phyloP scores from a whole-genome alignment of 2,329 filamentous ascomycete genomes.

The Colletotrichum musicola region DNA sequence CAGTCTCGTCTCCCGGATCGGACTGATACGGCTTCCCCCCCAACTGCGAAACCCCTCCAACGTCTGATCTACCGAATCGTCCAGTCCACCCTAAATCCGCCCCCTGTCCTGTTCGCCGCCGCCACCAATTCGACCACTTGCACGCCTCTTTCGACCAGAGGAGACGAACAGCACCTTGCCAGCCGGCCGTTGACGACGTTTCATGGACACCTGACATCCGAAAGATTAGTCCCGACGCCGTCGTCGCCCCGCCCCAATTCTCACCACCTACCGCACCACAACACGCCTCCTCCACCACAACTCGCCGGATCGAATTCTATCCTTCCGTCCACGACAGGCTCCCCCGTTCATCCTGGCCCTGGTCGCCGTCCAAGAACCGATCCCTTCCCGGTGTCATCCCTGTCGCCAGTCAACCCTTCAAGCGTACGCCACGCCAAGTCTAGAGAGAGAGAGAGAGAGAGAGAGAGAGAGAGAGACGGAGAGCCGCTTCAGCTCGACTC shows the following conservation, averaged over 20 bases:
- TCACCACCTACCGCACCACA: slow-evolving; percentile 22
- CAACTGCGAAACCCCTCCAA: slow-evolving; percentile 60
- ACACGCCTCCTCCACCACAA: slow-evolving; percentile 19
- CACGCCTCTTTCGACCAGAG: slow-evolving; percentile 3
- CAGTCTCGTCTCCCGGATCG: slow-evolving; percentile 40
- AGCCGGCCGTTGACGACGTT: slow-evolving; percentile 49
- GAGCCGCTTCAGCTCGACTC: slow-evolving; percentile 13
- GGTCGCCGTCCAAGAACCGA: slow-evolving; percentile 26
- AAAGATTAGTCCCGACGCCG: slow-evolving; percentile 37
- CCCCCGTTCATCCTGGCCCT: slow-evolving; percentile 11
- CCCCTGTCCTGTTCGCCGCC: slow-evolving; percentile 39
- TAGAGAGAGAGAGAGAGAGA: slow-evolving; percentile 2
- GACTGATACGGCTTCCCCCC: slow-evolving; percentile 38
- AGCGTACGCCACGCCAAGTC: slow-evolving; percentile 27
- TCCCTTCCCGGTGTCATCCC: slow-evolving; percentile 30
- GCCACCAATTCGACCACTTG: slow-evolving; percentile 35
- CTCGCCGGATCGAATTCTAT: slow-evolving; percentile 34
- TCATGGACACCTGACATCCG: slow-evolving; percentile 56
- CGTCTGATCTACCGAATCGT: slow-evolving; percentile 56
- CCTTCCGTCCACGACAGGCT: slow-evolving; percentile 27
- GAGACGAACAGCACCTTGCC: slow-evolving; percentile 33
- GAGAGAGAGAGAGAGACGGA: not conserved
- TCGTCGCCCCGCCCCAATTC: slow-evolving; percentile 16
- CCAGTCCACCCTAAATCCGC: slow-evolving; percentile 27
- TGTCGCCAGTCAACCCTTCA: slow-evolving; percentile 33